These are phyloP conservation scores for Turnera subulata DNA, from an alignment of 345 rosid species.

Conservation along the genomic window DNA sequence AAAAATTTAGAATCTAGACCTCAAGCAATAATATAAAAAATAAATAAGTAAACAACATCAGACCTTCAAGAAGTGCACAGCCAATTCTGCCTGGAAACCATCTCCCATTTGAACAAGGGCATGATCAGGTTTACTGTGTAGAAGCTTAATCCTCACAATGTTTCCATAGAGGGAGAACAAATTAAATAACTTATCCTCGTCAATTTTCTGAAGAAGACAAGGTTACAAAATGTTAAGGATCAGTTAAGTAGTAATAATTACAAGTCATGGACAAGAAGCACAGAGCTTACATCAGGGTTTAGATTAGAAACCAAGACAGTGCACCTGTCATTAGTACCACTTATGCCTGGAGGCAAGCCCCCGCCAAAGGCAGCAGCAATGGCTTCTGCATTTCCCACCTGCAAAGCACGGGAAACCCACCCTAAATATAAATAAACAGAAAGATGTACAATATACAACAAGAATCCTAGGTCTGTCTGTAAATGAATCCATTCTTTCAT, in stretches of 20 bases:
- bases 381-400: conserved; percentile 91
- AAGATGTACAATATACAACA: too few species aligned
- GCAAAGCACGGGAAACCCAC: not conserved
- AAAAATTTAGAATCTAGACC: too few species aligned
- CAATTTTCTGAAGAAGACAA: conserved; percentile 60
- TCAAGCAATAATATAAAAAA: not conserved
- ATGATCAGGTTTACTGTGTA: conserved; percentile 95
- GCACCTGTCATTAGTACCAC: conserved; percentile 93
- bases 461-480: too few species aligned
- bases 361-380: conserved; percentile 97
- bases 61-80: conserved; percentile 95
- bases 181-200: conserved; percentile 94
- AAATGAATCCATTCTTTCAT: too few species aligned
- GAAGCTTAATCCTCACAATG: conserved; percentile 87
- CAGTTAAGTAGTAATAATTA: not conserved
- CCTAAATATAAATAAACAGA: too few species aligned
- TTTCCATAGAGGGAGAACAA: conserved; percentile 94
- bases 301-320: conserved; percentile 85
- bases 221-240: conserved; percentile 9
- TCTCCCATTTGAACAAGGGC: conserved; percentile 99
- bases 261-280: not conserved
- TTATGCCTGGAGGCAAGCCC: conserved; percentile 91
- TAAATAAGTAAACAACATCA: not conserved
- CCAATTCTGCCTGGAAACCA: conserved; percentile 96
- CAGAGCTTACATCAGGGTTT: conserved; percentile 72